Conservation (phyloP, 1,284 basidiomycete genomes). For the Abortiporus biennis region DNA sequence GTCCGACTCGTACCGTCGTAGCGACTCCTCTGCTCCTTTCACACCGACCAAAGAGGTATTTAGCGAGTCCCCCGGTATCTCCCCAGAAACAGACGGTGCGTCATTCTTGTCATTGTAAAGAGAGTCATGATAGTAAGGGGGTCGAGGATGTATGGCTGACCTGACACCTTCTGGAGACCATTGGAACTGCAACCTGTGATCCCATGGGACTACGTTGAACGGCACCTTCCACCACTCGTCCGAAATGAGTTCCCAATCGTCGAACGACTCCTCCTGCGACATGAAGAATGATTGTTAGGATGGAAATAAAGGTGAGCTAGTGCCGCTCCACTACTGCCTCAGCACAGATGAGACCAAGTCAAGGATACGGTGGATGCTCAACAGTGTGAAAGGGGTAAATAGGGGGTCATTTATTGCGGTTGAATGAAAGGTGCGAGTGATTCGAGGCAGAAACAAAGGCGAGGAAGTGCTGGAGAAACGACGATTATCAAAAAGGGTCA, state of each 20-base stretch:
- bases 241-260: conserved; percentile 17
- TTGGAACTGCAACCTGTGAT: conserved; percentile 12
- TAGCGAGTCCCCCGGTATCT: conserved; percentile 16
- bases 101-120: conserved; percentile 14
- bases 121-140: conserved; percentile 21
- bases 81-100: conserved; percentile 1
- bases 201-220: conserved; percentile 20
- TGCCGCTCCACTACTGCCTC: no score
- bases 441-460: no score
- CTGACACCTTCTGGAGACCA: conserved; percentile 13
- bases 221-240: conserved; percentile 21
- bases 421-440: no score
- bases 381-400: no score
- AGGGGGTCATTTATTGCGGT: no score
- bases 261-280: conserved; percentile 9
- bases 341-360: no score
- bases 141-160: conserved; percentile 15
- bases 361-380: no score
- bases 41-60: conserved; percentile 20
- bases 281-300: background rate
- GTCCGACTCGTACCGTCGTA: conserved; percentile 23
- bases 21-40: conserved; percentile 18
- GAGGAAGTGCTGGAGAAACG: no score
- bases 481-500: conserved; percentile 9
- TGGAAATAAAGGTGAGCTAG: conserved; percentile 7